Conservation (phyloP, 805 yeast genomes). For the Saccharomycopsis malanga region DNA sequence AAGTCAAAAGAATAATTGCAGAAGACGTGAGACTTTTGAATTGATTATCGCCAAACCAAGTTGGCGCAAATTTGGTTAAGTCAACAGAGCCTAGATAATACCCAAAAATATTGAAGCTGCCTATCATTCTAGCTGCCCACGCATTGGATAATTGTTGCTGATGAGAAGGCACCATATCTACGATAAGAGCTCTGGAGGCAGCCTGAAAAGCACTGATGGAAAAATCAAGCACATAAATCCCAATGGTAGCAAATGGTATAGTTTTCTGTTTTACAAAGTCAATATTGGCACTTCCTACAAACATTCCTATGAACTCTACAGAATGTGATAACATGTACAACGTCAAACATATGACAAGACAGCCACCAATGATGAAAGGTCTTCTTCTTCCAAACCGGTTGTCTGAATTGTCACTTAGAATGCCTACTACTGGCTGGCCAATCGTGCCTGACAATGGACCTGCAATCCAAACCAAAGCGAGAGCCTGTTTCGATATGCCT, state of each 20-base stretch:
- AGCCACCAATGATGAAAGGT: constrained; percentile 52
- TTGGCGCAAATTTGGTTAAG: constrained; percentile 35
- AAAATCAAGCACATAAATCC: constrained; percentile 49
- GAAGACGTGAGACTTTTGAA: constrained; percentile 42
- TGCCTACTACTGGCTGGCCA: constrained; percentile 60
- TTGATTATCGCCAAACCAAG: constrained; percentile 30
- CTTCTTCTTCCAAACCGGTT: constrained; percentile 44
- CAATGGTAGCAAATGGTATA: constrained; percentile 45
- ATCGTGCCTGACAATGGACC: constrained; percentile 59
- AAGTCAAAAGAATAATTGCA: constrained; percentile 36
- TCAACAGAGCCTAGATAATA: constrained; percentile 46
- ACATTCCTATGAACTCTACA: constrained; percentile 31
- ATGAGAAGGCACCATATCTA: constrained; percentile 49
- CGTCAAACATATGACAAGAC: constrained; percentile 40
- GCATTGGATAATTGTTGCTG: constrained; percentile 58
- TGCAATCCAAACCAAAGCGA: constrained; percentile 60
- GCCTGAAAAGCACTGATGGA: constrained; percentile 56
- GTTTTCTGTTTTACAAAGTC: constrained; percentile 29
- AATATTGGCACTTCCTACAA: constrained; percentile 21
- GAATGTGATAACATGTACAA: constrained; percentile 42
- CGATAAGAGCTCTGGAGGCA: constrained; percentile 51
- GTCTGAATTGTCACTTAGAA: constrained; percentile 45
- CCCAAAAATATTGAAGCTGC: constrained; percentile 51
- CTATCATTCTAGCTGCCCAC: constrained; percentile 61
- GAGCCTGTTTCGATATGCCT: constrained; percentile 49